Percentiles rank a stretch among this genome's conserved stretches.
These are phyloP conservation scores for Dendrobium nobile DNA, from an alignment of 106 monocot species.

Conservation along the genomic window DNA sequence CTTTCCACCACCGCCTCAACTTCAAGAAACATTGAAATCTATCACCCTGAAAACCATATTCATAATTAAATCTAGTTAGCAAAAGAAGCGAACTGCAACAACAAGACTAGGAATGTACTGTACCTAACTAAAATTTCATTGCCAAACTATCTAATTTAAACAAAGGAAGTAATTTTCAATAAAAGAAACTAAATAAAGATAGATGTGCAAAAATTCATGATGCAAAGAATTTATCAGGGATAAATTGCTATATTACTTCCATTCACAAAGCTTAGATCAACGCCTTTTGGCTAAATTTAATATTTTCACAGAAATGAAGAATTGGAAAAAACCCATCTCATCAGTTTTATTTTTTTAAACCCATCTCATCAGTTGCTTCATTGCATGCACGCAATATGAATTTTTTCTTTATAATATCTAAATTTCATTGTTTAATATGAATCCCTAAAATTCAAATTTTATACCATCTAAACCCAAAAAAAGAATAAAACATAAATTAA, in stretches of 20 bases:
- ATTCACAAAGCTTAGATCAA: not conserved
- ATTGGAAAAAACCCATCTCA: not conserved
- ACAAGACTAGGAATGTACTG: not conserved
- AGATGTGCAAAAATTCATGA: not conserved
- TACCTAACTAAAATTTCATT: not conserved
- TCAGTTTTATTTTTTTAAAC: not conserved
- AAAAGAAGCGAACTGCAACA: not conserved
- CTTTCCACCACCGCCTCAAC: constrained; percentile 88
- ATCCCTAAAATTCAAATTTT: not conserved
- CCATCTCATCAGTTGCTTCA: not conserved
- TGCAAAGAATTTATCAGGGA: not conserved
- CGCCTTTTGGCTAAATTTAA: not conserved
- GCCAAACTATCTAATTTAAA: not conserved
- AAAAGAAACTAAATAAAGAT: not conserved
- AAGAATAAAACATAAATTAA: too few relatives aligned
- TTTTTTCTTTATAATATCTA: not conserved
- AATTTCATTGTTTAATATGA: not conserved
- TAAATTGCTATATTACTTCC: not conserved
- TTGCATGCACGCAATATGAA: not conserved
- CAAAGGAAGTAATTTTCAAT: not conserved
- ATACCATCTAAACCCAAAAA: too few relatives aligned
- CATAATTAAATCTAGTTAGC: not conserved
- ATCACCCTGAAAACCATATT: constrained; percentile 40
- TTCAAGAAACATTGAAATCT: constrained; percentile 41
- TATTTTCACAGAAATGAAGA: not conserved